phyloP scores from a whole-genome alignment of 768 basidiomycete genomes.

The Hericium rajendrae region DNA sequence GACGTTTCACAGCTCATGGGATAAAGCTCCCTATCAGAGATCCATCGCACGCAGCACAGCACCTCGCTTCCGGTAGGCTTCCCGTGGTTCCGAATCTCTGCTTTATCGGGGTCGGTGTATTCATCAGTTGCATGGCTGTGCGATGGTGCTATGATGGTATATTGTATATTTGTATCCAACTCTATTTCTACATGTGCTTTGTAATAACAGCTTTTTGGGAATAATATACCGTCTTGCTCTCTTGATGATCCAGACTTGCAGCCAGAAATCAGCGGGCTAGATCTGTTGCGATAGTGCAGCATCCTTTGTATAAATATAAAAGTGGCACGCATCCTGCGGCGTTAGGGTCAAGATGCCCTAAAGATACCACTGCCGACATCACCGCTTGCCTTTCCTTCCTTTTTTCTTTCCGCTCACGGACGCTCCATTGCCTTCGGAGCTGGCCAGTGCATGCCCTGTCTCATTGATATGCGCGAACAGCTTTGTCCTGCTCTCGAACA shows the following conservation, averaged over 20 bases:
- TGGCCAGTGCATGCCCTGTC: conserved; percentile 59
- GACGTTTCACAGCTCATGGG: conserved; percentile 93
- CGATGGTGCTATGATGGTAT: neutral
- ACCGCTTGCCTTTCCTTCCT: conserved; percentile 28
- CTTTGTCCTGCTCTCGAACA: conserved; percentile 61
- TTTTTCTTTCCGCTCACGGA: conserved; percentile 10
- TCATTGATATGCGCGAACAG: conserved; percentile 66
- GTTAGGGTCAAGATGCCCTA: too few relatives aligned
- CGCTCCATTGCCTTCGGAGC: conserved; percentile 19
- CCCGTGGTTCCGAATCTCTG: neutral
- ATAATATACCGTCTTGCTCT: neutral
- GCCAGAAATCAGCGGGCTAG: too few relatives aligned
- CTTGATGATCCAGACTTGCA: too few relatives aligned
- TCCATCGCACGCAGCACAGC: neutral
- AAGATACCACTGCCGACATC: neutral
- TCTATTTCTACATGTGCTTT: neutral
- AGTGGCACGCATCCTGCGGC: too few relatives aligned
- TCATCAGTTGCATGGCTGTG: conserved; percentile 1
- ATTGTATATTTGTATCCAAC: neutral
- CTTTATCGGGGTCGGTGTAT: neutral
- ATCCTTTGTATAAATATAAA: too few relatives aligned
- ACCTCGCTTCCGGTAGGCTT: neutral
- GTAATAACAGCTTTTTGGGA: neutral
- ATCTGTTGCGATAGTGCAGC: too few relatives aligned
- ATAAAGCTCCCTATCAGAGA: conserved; percentile 21